Percentiles rank a stretch among this genome's conserved stretches.
phyloP scores from a whole-genome alignment of 2,329 filamentous ascomycete genomes.

The Aspergillus luchuensis region DNA sequence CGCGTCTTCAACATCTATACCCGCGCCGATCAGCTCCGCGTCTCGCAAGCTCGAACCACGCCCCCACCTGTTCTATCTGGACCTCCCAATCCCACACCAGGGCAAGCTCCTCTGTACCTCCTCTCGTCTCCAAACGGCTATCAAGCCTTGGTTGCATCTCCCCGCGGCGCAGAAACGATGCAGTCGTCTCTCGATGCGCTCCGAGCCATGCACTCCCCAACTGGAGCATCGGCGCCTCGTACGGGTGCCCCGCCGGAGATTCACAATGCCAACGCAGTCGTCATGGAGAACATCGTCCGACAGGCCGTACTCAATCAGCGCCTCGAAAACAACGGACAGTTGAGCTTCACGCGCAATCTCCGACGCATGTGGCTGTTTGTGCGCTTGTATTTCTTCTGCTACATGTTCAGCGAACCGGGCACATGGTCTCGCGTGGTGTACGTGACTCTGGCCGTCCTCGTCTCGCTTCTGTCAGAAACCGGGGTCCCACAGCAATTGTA shows the following conservation, averaged over 20 bases:
- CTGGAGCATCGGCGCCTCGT: neutral
- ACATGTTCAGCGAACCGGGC: conserved; percentile 57
- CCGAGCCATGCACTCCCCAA: conserved; percentile 13
- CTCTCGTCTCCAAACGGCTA: conserved; percentile 50
- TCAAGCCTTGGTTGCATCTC: conserved; percentile 48
- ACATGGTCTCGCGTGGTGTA: conserved; percentile 48
- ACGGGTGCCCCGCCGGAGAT: conserved; percentile 11
- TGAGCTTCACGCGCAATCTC: conserved; percentile 44
- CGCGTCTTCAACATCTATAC: conserved; percentile 34
- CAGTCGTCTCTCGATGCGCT: conserved; percentile 18
- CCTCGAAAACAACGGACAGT: conserved; percentile 28
- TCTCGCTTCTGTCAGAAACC: conserved; percentile 47
- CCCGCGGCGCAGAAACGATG: conserved; percentile 31
- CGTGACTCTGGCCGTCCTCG: conserved; percentile 40
- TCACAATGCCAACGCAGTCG: conserved; percentile 22
- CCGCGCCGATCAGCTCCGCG: conserved; percentile 36
- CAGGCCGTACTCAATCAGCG: conserved; percentile 36
- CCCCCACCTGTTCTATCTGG: conserved; percentile 6
- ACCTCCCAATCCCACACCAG: neutral
- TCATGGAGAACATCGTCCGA: conserved; percentile 36
- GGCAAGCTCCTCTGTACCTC: conserved; percentile 40
- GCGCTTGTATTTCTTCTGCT: conserved; percentile 60
- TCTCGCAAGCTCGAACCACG: conserved; percentile 21
- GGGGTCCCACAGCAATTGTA: conserved; percentile 39
- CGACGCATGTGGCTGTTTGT: conserved; percentile 60